Percentiles rank a stretch among this genome's conserved stretches.
Conservation (phyloP, 371 early-diverging fungal genomes). For the Phascolomyces articulosus region DNA sequence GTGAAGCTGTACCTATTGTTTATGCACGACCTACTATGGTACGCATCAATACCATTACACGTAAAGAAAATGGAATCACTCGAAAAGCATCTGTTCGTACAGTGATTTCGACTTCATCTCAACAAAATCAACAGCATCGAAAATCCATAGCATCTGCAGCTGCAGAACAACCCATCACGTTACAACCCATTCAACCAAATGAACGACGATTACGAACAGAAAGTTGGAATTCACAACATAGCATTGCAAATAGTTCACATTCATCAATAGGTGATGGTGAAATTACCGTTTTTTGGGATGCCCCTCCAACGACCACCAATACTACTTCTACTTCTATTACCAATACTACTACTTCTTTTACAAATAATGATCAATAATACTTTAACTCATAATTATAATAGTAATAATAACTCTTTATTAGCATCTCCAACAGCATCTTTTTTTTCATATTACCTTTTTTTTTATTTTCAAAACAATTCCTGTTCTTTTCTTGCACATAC, state of each 20-base stretch:
- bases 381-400: no score
- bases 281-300: constrained; percentile 39
- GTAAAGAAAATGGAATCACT: constrained; percentile 19
- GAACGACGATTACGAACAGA: constrained; percentile 6
- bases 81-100: constrained; percentile 33
- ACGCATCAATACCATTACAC: constrained; percentile 25
- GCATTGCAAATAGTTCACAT: constrained; percentile 17
- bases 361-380: no score
- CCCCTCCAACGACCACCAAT: neutral
- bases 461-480: no score
- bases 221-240: constrained; percentile 23
- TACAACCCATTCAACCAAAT: neutral
- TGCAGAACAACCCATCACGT: no score
- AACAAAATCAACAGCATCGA: neutral
- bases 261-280: constrained; percentile 37
- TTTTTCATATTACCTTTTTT: no score
- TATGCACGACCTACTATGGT: constrained; percentile 33
- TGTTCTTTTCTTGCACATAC: no score
- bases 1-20: constrained; percentile 9
- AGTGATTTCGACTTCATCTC: constrained; percentile 5
- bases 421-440: no score
- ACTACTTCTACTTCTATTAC: neutral
- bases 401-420: no score
- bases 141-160: neutral
- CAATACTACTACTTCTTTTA: no score